Percentiles rank a stretch among this genome's conserved stretches.
Evolutionary conservation across 176 grass and related monocot genomes (phyloP).

Genomic region (Oryza rufipogon): DNA sequence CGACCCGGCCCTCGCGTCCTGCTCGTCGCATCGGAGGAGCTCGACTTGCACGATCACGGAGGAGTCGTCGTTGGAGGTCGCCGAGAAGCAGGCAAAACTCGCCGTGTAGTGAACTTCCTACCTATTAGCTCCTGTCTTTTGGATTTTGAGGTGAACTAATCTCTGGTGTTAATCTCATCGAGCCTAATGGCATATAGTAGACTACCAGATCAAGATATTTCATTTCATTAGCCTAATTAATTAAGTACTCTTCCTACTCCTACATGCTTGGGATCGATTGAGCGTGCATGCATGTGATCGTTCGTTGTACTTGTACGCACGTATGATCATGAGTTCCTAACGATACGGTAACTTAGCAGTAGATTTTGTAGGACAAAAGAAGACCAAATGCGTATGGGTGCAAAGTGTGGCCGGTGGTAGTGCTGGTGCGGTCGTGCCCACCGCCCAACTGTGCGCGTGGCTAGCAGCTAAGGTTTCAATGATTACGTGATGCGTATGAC

Average conservation of each 20-base stretch:
- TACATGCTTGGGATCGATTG: not conserved
- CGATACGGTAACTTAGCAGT: not conserved
- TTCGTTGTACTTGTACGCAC: not conserved
- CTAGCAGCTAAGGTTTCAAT: constrained; percentile 25
- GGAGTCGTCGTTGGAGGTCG: constrained; percentile 25
- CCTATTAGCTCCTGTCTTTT: not conserved
- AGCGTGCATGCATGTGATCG: not conserved
- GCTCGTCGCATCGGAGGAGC: constrained; percentile 17
- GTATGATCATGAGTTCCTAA: not conserved
- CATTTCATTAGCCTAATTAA: not conserved
- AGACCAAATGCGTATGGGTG: not conserved
- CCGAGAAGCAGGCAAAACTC: constrained; percentile 18
- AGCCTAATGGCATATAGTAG: not conserved
- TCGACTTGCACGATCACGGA: constrained; percentile 31
- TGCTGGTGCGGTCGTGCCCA: not conserved
- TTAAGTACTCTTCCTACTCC: not conserved
- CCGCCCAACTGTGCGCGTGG: not conserved
- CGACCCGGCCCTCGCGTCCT: constrained; percentile 34
- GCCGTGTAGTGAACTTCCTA: not conserved
- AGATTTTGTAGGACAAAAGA: not conserved
- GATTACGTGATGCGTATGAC: not conserved
- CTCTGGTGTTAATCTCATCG: not conserved
- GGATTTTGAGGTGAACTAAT: not conserved
- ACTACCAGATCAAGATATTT: not conserved
- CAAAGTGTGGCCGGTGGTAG: no score